Evolutionary conservation across 2,329 filamentous ascomycete genomes (phyloP), one percentile per base, ranked within the genome.

Genomic region (Teratosphaeria pseudoeucalypti): DNA sequence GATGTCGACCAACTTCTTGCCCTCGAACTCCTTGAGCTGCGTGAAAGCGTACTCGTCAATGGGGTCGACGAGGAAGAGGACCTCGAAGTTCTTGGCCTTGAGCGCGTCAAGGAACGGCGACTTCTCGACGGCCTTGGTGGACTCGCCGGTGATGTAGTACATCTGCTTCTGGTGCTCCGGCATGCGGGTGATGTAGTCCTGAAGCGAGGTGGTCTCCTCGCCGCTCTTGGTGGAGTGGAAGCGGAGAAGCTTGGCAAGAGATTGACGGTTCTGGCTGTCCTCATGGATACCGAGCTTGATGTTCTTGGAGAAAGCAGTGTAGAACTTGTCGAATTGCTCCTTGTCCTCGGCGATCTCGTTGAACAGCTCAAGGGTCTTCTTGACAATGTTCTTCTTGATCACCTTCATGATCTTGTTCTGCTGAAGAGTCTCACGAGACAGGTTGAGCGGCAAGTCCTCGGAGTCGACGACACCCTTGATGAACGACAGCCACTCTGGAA

Each of bases 331-430:
- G 78, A 99, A 99, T 79, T 96, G 90, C 86, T 99, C 94, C 81
- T 95, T 95, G 81, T 99, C 94, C 85, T 99, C 94, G 61, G 94
- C 87, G 66, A 99, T 99, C 84, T 99, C 94, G 73, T 86, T 85
- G 88, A 99, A 99, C 77, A 99, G 90, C 85, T 99, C 94, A 68
- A 99, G 90, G 67, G 90, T 90, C 90, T 99, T 99, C 92, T 97
- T 99, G 85, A 99, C 92, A 68, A 99, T 96, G 88, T 99, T 99
- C 91, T 99, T 99, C 87, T 95, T 95, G 86, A 97, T 97, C 79
- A 97, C 94, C 89, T 97, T 97, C 94, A 97, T 97, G 85, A 99
- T 99, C 91, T 97, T 97, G 89, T 97, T 99, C 85, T 97, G 94
- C 82, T 99, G 94, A 56, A 99, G 90, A 61, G 92, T 97, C 87